These are phyloP conservation scores for Gloeostereum incarnatum DNA, from an alignment of 768 basidiomycete genomes.

Conservation along the genomic window DNA sequence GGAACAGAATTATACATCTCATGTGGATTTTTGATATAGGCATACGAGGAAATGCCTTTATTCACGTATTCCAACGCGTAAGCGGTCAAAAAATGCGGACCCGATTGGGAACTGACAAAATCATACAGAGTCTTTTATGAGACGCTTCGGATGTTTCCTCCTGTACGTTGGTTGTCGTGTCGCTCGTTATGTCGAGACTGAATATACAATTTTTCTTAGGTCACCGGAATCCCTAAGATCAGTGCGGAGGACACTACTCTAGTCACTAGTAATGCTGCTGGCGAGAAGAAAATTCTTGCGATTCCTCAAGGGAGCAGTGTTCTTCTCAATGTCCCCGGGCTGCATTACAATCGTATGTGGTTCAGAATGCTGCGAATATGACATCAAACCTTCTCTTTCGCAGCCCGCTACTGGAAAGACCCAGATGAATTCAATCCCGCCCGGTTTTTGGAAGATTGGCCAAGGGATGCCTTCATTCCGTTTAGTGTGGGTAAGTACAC, in stretches of 20 bases:
- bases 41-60: conserved; percentile 29
- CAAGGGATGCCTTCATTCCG: conserved; percentile 43
- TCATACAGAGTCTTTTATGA: conserved; percentile 35
- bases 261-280: conserved; percentile 21
- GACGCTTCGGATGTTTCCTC: conserved; percentile 36
- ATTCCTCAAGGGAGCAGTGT: conserved; percentile 33
- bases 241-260: conserved; percentile 38
- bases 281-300: conserved; percentile 26
- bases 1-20: no score
- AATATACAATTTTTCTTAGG: no score
- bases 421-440: conserved; percentile 34
- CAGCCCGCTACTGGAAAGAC: conserved; percentile 49
- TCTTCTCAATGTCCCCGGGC: conserved; percentile 24
- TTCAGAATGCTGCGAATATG: not conserved
- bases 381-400: not conserved
- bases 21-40: no score
- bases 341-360: conserved; percentile 43
- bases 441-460: conserved; percentile 38
- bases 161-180: conserved; percentile 19
- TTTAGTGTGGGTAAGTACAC: conserved; percentile 37
- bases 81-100: no score
- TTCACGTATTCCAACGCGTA: conserved; percentile 30
- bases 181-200: no score
- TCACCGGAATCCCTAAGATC: conserved; percentile 30
- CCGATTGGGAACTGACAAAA: not conserved